phyloP scores from a whole-genome alignment of 2,329 filamentous ascomycete species.

The Fusarium sp. region DNA sequence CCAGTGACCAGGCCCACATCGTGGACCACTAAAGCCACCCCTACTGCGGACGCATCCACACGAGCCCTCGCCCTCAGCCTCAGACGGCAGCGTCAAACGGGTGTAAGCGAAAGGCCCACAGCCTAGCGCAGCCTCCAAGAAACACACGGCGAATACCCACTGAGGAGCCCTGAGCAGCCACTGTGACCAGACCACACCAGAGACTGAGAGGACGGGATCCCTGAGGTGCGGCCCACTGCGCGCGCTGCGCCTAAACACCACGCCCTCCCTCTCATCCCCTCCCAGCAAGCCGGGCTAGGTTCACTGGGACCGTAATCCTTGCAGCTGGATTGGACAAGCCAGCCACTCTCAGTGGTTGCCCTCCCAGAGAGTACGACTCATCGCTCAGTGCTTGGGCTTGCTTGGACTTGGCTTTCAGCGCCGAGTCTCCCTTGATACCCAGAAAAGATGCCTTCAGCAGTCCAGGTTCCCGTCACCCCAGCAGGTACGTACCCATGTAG shows the following conservation, averaged over 20 bases:
- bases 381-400: conserved; percentile 35
- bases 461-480: conserved; percentile 45
- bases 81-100: no score
- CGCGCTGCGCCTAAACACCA: conserved; percentile 37
- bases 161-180: conserved; percentile 28
- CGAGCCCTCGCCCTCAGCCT: no score
- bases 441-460: conserved; percentile 49
- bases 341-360: conserved; percentile 32
- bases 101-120: no score
- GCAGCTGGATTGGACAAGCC: conserved; percentile 36
- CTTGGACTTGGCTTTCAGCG: conserved; percentile 27
- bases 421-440: conserved; percentile 39
- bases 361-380: conserved; percentile 31
- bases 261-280: conserved; percentile 1
- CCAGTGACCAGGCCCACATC: no score
- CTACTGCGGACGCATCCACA: no score
- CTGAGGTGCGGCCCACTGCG: conserved; percentile 33
- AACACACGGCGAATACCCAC: conserved; percentile 31
- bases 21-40: no score
- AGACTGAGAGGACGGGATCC: conserved; percentile 21
- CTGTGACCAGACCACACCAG: conserved; percentile 10
- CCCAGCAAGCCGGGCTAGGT: conserved; percentile 39
- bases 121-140: conserved; percentile 21
- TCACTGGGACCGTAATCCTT: conserved; percentile 36
- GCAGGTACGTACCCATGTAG: conserved; percentile 39